A percentile compares a stretch with the other conserved stretches of the same genome.
These are phyloP conservation scores for Diaporthe citrichinensis DNA, from an alignment of 2,329 filamentous ascomycete genomes.

Conservation along the genomic window DNA sequence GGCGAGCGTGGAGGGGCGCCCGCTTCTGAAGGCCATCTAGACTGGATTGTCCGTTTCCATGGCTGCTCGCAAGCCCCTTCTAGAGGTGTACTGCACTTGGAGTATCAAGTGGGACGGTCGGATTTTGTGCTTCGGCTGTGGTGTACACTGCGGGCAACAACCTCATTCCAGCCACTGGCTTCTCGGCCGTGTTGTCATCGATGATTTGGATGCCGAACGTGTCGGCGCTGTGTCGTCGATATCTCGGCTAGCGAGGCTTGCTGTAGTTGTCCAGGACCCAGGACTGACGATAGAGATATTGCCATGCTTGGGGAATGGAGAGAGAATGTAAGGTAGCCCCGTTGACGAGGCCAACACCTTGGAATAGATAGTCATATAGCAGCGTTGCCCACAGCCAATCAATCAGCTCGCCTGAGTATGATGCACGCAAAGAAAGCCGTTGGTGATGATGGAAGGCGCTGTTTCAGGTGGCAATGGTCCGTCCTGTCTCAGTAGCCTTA, in stretches of 20 bases:
- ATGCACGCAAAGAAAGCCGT: not conserved
- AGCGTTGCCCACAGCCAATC: not conserved
- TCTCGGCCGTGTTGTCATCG: not conserved
- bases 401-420: not conserved
- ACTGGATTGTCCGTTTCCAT: not conserved
- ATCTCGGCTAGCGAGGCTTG: not conserved
- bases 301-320: not conserved
- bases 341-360: not conserved
- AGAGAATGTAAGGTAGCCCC: not conserved
- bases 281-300: not conserved
- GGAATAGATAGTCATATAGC: not conserved
- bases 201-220: not conserved
- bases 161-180: not conserved
- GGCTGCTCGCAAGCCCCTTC: not conserved
- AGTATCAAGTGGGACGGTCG: not conserved
- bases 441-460: conserved; percentile 1
- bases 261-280: not conserved
- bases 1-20: not conserved
- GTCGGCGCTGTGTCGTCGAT: not conserved
- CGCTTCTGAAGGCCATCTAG: not conserved
- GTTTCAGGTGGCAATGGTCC: conserved; percentile 19
- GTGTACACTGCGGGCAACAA: not conserved
- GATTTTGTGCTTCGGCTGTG: not conserved
- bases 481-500: conserved; percentile 5
- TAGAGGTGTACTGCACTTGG: not conserved